Percentiles rank a stretch among this genome's conserved stretches.
Conservation (phyloP, 768 basidiomycete genomes). For the Tylopilus vinaceipallidus region DNA sequence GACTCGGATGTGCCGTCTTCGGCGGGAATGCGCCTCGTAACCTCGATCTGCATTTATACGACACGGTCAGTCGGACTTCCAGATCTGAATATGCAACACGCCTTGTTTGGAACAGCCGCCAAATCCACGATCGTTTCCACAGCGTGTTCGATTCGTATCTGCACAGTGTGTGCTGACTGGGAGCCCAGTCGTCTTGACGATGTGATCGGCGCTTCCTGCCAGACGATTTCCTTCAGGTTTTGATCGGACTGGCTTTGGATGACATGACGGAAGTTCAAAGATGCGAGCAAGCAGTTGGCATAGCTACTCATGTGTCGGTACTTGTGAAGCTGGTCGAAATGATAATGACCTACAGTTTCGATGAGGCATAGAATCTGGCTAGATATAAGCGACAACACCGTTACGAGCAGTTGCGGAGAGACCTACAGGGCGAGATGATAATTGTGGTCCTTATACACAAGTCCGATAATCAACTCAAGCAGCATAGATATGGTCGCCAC, state of each 20-base stretch:
- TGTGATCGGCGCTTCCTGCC: background rate
- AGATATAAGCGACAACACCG: background rate
- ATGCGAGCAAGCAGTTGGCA: constrained; percentile 12
- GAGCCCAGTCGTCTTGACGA: background rate
- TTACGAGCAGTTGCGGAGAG: fast-evolving
- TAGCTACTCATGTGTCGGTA: constrained; percentile 6
- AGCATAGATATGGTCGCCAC: constrained; percentile 9
- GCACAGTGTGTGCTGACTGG: background rate
- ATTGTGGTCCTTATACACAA: background rate
- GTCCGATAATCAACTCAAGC: constrained; percentile 9
- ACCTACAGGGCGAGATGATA: constrained; percentile 16
- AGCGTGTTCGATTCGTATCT: too few species aligned
- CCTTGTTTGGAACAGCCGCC: too few species aligned
- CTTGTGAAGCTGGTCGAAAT: too few species aligned
- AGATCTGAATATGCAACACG: too few species aligned
- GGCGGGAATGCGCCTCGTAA: too few species aligned
- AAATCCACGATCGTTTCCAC: too few species aligned
- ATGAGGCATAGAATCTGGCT: background rate
- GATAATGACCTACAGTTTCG: constrained; percentile 5
- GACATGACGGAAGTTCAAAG: constrained; percentile 8
- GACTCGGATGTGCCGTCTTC: too few species aligned
- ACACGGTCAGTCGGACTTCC: too few species aligned
- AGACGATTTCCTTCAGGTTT: background rate
- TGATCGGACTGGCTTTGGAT: background rate
- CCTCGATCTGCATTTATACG: too few species aligned